Conservation (phyloP, 306 rosid species). For the Dalbergia cultrata region DNA sequence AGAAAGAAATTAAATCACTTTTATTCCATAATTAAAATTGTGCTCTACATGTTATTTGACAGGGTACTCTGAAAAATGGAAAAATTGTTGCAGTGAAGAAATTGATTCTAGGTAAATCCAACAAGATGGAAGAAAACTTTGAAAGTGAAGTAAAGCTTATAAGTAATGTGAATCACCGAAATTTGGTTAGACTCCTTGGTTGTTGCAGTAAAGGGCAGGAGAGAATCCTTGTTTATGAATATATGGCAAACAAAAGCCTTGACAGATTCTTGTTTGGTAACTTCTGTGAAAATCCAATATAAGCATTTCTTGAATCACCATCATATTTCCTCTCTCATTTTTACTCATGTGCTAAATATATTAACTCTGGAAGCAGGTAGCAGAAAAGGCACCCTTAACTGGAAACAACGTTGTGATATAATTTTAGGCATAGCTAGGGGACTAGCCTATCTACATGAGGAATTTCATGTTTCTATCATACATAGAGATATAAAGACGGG, state of each 20-base stretch:
- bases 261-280: slow-evolving; percentile 77
- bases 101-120: slow-evolving; percentile 58
- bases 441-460: slow-evolving; percentile 76
- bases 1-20: neutral
- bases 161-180: slow-evolving; percentile 76
- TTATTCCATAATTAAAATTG: neutral
- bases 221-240: slow-evolving; percentile 70
- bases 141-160: slow-evolving; percentile 74
- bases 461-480: slow-evolving; percentile 67
- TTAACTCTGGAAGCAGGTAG: slow-evolving; percentile 47
- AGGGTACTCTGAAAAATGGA: slow-evolving; percentile 76
- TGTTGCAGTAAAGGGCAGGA: slow-evolving; percentile 69
- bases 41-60: neutral
- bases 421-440: slow-evolving; percentile 73
- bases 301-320: neutral
- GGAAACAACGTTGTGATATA: slow-evolving; percentile 67
- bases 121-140: slow-evolving; percentile 60
- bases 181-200: slow-evolving; percentile 75
- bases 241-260: slow-evolving; percentile 73
- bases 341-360: neutral
- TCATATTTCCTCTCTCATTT: neutral
- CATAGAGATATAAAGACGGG: slow-evolving; percentile 77
- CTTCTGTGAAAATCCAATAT: neutral
- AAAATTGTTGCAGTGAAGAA: slow-evolving; percentile 73
- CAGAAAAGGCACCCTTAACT: slow-evolving; percentile 59